phyloP scores from a whole-genome alignment of 176 grass and related monocot species.

The Ampelocalamus luodianensis region DNA sequence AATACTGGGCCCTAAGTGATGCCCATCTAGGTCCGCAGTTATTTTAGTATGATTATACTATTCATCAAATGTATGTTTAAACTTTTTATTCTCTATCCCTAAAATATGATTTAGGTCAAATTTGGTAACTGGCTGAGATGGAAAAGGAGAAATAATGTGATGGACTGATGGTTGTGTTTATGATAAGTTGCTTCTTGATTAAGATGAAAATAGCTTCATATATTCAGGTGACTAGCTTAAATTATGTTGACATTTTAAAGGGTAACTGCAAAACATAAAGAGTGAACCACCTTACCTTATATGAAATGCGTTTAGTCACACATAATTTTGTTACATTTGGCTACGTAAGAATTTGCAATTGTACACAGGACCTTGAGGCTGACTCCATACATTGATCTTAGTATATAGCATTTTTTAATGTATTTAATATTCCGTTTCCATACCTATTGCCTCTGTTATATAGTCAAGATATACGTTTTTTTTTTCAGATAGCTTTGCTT shows the following conservation, averaged over 20 bases:
- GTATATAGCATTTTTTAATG: too few relatives aligned
- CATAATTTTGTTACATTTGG: conserved; percentile 37
- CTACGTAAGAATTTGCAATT: conserved; percentile 41
- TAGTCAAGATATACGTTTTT: too few relatives aligned
- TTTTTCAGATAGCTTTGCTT: too few relatives aligned
- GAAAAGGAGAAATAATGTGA: conserved; percentile 14
- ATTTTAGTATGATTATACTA: conserved; percentile 6
- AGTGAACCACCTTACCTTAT: neutral
- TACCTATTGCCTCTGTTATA: too few relatives aligned
- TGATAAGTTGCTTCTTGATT: conserved; percentile 39
- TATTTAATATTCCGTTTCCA: too few relatives aligned
- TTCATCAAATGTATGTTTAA: conserved; percentile 25
- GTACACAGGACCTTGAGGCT: conserved; percentile 77
- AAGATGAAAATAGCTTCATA: neutral
- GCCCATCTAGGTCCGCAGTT: conserved; percentile 2
- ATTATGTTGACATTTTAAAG: conserved; percentile 23
- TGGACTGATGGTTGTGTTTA: conserved; percentile 15
- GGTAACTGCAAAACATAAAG: conserved; percentile 17
- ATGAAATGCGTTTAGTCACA: conserved; percentile 27
- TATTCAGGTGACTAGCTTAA: conserved; percentile 26
- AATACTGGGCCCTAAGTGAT: neutral
- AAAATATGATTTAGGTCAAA: conserved; percentile 29
- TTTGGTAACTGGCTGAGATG: conserved; percentile 24
- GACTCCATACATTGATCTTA: conserved; percentile 74
- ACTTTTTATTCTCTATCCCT: neutral